Evolutionary conservation across 805 yeast species (phyloP).

Genomic region (Huiozyma sinensis): DNA sequence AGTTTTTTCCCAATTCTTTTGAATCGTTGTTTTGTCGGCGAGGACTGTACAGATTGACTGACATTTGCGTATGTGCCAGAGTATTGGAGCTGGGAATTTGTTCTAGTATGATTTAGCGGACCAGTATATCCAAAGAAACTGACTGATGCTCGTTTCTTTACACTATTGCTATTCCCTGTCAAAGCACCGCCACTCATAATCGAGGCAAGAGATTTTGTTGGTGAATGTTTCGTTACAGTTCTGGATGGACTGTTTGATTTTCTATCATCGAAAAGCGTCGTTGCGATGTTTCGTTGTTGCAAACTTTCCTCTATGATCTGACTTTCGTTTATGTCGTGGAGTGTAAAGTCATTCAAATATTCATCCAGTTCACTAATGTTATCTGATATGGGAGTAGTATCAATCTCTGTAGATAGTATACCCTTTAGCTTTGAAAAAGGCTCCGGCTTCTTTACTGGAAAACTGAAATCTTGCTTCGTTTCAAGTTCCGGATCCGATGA

Average conservation of each 20-base stretch:
- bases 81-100: constrained; percentile 15
- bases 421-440: neutral
- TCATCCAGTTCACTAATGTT: constrained; percentile 23
- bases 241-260: constrained; percentile 10
- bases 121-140: constrained; percentile 2
- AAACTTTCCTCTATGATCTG: constrained; percentile 18
- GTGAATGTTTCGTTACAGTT: constrained; percentile 21
- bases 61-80: neutral
- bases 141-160: constrained; percentile 12
- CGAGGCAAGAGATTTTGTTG: constrained; percentile 26
- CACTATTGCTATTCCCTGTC: constrained; percentile 1
- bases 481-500: constrained; percentile 1
- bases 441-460: neutral
- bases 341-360: constrained; percentile 13
- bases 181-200: constrained; percentile 14
- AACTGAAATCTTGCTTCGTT: constrained; percentile 1
- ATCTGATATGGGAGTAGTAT: constrained; percentile 5
- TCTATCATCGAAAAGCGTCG: constrained; percentile 6
- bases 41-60: constrained; percentile 12
- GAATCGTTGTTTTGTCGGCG: constrained; percentile 23
- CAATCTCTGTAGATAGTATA: neutral
- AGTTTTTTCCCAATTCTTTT: constrained; percentile 23
- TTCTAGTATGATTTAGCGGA: constrained; percentile 9
- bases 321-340: constrained; percentile 7
- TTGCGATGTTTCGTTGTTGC: constrained; percentile 14